Evolutionary conservation across 2,329 filamentous ascomycete species (phyloP), one percentile per base, ranked within the genome.

Genomic region (Furcasterigmium furcatum): DNA sequence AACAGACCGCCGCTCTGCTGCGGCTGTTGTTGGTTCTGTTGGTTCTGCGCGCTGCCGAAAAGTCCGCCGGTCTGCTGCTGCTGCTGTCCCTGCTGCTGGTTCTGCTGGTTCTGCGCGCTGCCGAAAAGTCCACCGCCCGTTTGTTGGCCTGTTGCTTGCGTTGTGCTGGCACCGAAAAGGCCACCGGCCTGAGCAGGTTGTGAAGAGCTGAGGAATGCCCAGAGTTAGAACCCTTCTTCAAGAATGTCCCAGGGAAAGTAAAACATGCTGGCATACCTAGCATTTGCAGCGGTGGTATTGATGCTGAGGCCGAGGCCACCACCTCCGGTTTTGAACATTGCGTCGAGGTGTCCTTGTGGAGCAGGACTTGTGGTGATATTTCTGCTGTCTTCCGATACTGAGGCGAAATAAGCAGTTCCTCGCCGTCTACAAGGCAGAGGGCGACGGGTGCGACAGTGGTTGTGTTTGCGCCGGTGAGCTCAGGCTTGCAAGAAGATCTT

Each of bases 221-320:
- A 7, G 24, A 7, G 24, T 27, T 27, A 27, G 24, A n/a, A n/a
- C n/a, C n/a, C n/a, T n/a, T n/a, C n/a, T n/a, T n/a, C n/a, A n/a
- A n/a, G n/a, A n/a, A n/a, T n/a, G n/a, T n/a, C n/a, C n/a, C n/a
- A n/a, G n/a, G n/a, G n/a, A n/a, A n/a, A n/a, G n/a, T n/a, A n/a
- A n/a, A n/a, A n/a, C 13, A 14, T 3, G 7, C 16, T 14, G 38
- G 68, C 74, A 61, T 56, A 79, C 76, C 76, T 75, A 50, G 73
- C 63, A 61, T 82, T 84, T 51, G 80, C 80, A 47, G 77, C 70
- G 52, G 73, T 75, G 16, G 80, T 83, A 65, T 84, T 85, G 65
- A 84, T 84, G 58, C 76, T 81, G 52, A 84, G 71, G 58, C 77
- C 79, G 52, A 36, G 34, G 34, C 34, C 30, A n/a, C 30, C 30